These are phyloP conservation scores for Mortierella sp. DNA, from an alignment of 371 early-diverging fungal species.

Conservation along the genomic window DNA sequence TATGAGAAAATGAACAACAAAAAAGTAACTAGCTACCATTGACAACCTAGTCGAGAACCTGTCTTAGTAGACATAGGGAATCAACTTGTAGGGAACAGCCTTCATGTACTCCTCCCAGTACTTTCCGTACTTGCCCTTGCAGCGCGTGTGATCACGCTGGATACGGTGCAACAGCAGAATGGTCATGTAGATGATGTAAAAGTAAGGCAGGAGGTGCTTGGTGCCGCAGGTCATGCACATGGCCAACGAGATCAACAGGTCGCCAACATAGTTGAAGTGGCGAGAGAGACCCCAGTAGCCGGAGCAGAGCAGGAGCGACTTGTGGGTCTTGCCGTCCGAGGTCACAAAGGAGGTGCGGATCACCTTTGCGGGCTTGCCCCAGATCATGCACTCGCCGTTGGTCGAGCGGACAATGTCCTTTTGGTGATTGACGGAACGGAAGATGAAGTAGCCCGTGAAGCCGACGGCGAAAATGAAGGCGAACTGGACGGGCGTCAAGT, in stretches of 20 bases:
- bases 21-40: too few relatives aligned
- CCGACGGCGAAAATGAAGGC: conserved; percentile 64
- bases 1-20: too few relatives aligned
- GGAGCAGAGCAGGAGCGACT: conserved; percentile 73
- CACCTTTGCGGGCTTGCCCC: conserved; percentile 82
- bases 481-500: conserved; percentile 67
- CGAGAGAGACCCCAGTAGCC: conserved; percentile 88
- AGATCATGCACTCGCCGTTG: conserved; percentile 80
- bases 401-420: conserved; percentile 79
- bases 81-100: conserved; percentile 73
- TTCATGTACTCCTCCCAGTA: conserved; percentile 80
- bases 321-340: conserved; percentile 78
- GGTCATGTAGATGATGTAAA: conserved; percentile 82
- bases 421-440: conserved; percentile 86
- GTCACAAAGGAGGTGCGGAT: conserved; percentile 79
- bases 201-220: conserved; percentile 74
- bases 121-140: conserved; percentile 81
- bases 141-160: conserved; percentile 74
- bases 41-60: background rate
- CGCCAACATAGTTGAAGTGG: conserved; percentile 89
- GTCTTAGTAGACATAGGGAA: conserved; percentile 59
- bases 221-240: conserved; percentile 79
- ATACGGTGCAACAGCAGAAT: conserved; percentile 75
- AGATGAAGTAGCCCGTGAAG: conserved; percentile 80
- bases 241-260: conserved; percentile 74